Conservation (phyloP, 2,329 filamentous ascomycete species). For the Colletotrichum spaethianum region DNA sequence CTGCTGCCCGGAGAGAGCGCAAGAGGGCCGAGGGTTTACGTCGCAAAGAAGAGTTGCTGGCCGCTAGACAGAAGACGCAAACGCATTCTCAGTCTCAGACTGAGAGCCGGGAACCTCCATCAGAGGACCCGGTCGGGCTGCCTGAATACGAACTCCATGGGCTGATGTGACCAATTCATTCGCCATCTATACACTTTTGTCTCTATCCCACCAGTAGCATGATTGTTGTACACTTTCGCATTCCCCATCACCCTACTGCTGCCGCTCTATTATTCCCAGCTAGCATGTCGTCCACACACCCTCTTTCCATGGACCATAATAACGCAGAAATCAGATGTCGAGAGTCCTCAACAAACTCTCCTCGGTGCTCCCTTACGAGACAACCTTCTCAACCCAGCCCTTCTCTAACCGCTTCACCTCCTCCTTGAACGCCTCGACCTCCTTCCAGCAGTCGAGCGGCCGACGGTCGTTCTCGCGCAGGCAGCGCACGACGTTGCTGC, state of each 20-base stretch:
- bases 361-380: slow-evolving; percentile 55
- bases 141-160: slow-evolving; percentile 24
- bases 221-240: slow-evolving; percentile 48
- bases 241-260: not conserved
- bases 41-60: slow-evolving; percentile 61
- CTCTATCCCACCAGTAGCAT: slow-evolving; percentile 46
- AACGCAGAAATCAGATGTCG: slow-evolving; percentile 29
- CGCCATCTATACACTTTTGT: slow-evolving; percentile 41
- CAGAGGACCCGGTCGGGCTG: slow-evolving; percentile 13
- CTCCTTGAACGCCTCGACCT: slow-evolving; percentile 91
- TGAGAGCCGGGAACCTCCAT: not conserved
- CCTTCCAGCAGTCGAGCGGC: slow-evolving; percentile 93
- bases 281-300: not conserved
- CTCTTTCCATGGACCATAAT: slow-evolving; percentile 10
- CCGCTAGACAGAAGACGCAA: slow-evolving; percentile 16
- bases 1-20: slow-evolving; percentile 64
- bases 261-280: slow-evolving; percentile 1
- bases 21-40: slow-evolving; percentile 72
- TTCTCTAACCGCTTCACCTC: slow-evolving; percentile 91
- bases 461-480: slow-evolving; percentile 87
- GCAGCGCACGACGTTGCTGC: slow-evolving; percentile 83
- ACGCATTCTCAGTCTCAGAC: not conserved
- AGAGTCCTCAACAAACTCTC: not conserved
- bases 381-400: slow-evolving; percentile 88
- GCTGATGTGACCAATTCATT: slow-evolving; percentile 31